Evolutionary conservation across 2,329 filamentous ascomycete genomes (phyloP).

Genomic region (Endothia cerciana): DNA sequence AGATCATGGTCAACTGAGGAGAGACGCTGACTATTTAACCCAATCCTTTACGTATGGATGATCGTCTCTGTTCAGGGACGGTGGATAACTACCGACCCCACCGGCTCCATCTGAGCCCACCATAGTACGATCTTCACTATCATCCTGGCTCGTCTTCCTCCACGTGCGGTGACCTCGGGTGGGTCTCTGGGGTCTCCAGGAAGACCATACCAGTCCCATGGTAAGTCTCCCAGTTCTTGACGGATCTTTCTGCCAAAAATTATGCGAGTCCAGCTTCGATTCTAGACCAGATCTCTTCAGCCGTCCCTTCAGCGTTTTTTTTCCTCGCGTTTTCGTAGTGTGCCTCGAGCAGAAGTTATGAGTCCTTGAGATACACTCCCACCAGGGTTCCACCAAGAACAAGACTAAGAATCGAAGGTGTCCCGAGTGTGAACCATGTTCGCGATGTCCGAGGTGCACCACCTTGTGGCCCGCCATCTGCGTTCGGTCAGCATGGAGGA

Average conservation of each 20-base stretch:
- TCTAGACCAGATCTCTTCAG: not conserved
- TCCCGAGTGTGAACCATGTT: not conserved
- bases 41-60: not conserved
- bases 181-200: not conserved
- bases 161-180: not conserved
- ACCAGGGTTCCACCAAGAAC: too few species aligned
- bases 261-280: too few species aligned
- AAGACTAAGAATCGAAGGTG: not conserved
- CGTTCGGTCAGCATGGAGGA: slow-evolving; percentile 7
- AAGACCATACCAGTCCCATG: not conserved
- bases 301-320: too few species aligned
- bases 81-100: not conserved
- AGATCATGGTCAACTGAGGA: not conserved
- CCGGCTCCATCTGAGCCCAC: slow-evolving; percentile 2
- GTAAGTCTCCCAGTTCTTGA: not conserved
- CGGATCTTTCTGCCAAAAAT: not conserved
- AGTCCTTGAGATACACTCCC: not conserved
- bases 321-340: not conserved
- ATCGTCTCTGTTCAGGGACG: not conserved
- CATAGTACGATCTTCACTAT: not conserved
- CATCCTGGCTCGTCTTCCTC: not conserved
- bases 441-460: not conserved
- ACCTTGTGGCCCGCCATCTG: slow-evolving; percentile 2
- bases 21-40: slow-evolving; percentile 18
- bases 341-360: not conserved